These are phyloP conservation scores for Tremella mesenterica DNA, from an alignment of 768 basidiomycete species.

Conservation along the genomic window DNA sequence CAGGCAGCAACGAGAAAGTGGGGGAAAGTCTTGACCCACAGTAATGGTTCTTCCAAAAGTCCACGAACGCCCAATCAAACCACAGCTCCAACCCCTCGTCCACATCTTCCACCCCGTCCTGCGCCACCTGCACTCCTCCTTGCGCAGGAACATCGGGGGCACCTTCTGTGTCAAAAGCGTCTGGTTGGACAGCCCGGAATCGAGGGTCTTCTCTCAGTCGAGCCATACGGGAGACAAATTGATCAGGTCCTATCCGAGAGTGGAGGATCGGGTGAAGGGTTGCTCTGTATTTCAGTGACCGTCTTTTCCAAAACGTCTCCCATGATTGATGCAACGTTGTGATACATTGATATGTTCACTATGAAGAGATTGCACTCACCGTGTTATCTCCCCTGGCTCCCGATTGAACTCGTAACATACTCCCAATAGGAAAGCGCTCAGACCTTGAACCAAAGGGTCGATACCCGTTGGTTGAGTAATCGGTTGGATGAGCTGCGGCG, in stretches of 20 bases:
- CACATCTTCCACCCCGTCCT: conserved; percentile 49
- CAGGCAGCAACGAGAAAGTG: too few relatives aligned
- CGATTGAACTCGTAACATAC: conserved; percentile 94
- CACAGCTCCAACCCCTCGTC: conserved; percentile 64
- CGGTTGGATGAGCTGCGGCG: conserved; percentile 74
- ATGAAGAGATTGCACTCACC: too few relatives aligned
- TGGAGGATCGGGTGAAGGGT: conserved; percentile 84
- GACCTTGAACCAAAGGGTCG: conserved; percentile 76
- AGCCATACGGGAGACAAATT: conserved; percentile 74
- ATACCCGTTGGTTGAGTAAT: conserved; percentile 81
- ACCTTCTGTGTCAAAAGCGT: conserved; percentile 56
- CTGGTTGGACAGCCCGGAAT: conserved; percentile 82
- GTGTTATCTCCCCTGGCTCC: conserved; percentile 89
- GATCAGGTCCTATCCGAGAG: conserved; percentile 74
- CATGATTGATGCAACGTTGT: too few relatives aligned
- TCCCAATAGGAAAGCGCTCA: conserved; percentile 84
- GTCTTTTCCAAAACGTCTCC: too few relatives aligned
- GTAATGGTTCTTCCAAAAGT: conserved; percentile 98
- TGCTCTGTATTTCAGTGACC: conserved; percentile 53
- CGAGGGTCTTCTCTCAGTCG: conserved; percentile 84
- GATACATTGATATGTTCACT: too few relatives aligned
- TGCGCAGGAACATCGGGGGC: conserved; percentile 9
- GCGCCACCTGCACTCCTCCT: too few relatives aligned
- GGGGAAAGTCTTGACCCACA: conserved; percentile 51
- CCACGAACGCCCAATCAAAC: conserved; percentile 97